Evolutionary conservation across 2,329 filamentous ascomycete genomes (phyloP).

Genomic region (Clarireedia homoeocarpa): DNA sequence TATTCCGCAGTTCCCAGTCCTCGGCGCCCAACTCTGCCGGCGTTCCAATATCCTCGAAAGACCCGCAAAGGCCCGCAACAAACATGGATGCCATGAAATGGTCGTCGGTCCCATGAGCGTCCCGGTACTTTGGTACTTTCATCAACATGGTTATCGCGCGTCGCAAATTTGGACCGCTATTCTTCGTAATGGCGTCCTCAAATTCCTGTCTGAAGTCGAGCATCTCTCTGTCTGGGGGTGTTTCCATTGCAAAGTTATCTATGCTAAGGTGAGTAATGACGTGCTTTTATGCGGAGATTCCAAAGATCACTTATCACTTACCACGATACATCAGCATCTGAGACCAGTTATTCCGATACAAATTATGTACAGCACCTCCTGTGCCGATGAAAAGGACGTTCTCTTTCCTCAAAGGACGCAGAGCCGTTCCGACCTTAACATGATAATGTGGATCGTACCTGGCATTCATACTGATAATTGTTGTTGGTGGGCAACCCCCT

Average conservation of each 20-base stretch:
- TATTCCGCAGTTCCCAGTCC: slow-evolving; percentile 49
- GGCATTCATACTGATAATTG: slow-evolving; percentile 47
- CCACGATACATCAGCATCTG: slow-evolving; percentile 45
- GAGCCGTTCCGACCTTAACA: slow-evolving; percentile 46
- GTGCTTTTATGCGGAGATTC: too few species aligned
- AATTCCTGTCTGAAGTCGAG: slow-evolving; percentile 59
- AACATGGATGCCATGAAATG: slow-evolving; percentile 62
- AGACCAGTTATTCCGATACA: slow-evolving; percentile 58
- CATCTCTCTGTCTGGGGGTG: slow-evolving; percentile 50
- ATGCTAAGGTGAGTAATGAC: too few species aligned
- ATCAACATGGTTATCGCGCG: slow-evolving; percentile 52
- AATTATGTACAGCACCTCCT: slow-evolving; percentile 61
- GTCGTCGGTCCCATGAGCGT: slow-evolving; percentile 63
- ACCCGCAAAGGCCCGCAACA: slow-evolving; percentile 48
- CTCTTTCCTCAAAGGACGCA: slow-evolving; percentile 47
- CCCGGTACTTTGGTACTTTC: slow-evolving; percentile 58
- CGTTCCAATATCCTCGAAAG: slow-evolving; percentile 37
- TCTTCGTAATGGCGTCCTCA: slow-evolving; percentile 49
- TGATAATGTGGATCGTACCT: slow-evolving; percentile 49
- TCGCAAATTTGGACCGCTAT: slow-evolving; percentile 45
- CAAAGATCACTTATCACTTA: background rate
- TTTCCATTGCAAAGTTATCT: slow-evolving; percentile 54
- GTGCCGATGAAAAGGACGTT: slow-evolving; percentile 49
- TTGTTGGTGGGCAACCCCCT: slow-evolving; percentile 54
- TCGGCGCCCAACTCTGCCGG: slow-evolving; percentile 44